Conservation (phyloP, 257 asterid genomes). For the Orobanche coerulescens region DNA sequence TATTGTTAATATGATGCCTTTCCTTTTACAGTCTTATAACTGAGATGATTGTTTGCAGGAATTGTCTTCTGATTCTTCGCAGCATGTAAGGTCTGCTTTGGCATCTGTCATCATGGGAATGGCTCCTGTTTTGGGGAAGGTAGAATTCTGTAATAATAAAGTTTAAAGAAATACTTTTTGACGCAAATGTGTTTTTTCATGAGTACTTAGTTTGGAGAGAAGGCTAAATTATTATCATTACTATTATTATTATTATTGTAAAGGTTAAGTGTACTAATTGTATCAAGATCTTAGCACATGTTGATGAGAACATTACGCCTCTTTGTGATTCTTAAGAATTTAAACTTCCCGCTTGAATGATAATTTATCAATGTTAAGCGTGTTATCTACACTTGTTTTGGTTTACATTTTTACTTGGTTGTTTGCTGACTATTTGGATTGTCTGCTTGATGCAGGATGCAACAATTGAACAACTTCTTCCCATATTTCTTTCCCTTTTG, state of each 20-base stretch:
- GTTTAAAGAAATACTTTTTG: neutral
- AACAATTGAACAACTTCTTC: constrained; percentile 80
- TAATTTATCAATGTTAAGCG: neutral
- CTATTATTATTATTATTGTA: neutral
- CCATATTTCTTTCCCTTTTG: constrained; percentile 72
- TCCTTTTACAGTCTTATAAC: neutral
- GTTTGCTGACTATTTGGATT: neutral
- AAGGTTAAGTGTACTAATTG: neutral
- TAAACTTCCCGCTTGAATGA: too few species aligned
- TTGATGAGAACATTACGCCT: neutral
- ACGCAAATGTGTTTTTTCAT: neutral
- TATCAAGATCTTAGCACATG: neutral
- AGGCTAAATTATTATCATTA: neutral
- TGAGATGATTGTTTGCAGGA: constrained; percentile 44
- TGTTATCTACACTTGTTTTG: neutral
- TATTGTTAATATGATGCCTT: neutral
- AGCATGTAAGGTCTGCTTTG: constrained; percentile 93
- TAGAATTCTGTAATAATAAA: constrained; percentile 14
- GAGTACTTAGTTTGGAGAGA: neutral
- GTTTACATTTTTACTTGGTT: neutral
- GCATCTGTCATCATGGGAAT: constrained; percentile 97
- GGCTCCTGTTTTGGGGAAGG: constrained; percentile 97
- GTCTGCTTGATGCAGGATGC: constrained; percentile 50
- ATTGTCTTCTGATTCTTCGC: constrained; percentile 92
- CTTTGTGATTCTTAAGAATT: neutral